Evolutionary conservation across 1,284 basidiomycete genomes (phyloP), one percentile per base, ranked within the genome.

Genomic region (Rhodotorula sp.): DNA sequence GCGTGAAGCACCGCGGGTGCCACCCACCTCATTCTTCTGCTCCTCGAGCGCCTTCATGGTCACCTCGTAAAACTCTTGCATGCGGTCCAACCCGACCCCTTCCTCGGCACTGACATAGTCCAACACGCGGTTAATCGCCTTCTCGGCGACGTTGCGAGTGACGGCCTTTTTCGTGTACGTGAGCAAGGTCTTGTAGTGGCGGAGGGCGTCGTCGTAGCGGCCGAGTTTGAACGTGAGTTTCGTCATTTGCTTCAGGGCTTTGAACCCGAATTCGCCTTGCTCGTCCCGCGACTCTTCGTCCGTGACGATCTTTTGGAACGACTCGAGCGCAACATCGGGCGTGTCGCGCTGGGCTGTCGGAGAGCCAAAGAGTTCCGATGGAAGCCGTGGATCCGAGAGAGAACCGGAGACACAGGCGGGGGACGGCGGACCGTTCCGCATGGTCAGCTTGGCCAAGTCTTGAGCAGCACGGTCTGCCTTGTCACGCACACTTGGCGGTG

Each of bases 51-150:
- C 92, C 56, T 88, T 87, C 79, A 93, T 91, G 1, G 97, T 99
- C 0, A 87, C 92, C 78, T 94, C 90, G 83, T 99, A 99, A 83
- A 98, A 99, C 75, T 89, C 88, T 81, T 98, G 93, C 72, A 99
- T 85, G 1, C 93, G 87, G 71, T 91, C 89, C 6, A 97, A 89
- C 71, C 95, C 90, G 6, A 97, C 88, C 65, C 83, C 92, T 47
- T 84, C 83, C 73, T 93, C 93, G 45, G 84, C 84, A 19, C 94
- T 94, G 56, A 99, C 97, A 79, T 99, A 99, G 81, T 99, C 97
- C 74, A 99, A 84, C 73, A 99, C 97, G 71, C 92, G 92, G 81
- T 98, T 99, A 85, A 99, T 99, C 12, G 92, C 91, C 84, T 99
- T 99, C 82, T 99, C 97, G 12, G 80, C 77, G 1, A 78, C 77